These are phyloP conservation scores for Metschnikowia noctiluminum DNA, from an alignment of 805 yeast species.

Conservation along the genomic window DNA sequence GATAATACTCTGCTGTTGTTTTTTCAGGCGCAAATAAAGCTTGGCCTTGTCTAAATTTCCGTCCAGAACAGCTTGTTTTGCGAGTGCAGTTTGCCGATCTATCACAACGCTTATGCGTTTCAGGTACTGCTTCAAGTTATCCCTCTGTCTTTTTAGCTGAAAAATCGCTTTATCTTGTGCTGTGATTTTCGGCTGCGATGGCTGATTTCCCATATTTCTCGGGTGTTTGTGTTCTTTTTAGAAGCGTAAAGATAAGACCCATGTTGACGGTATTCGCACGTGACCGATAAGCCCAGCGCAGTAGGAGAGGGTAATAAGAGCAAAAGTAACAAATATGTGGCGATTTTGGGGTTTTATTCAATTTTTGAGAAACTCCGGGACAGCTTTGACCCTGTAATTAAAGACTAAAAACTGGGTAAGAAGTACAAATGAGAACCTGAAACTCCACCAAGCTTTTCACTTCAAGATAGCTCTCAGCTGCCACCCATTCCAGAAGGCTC, in stretches of 20 bases:
- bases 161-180: slow-evolving; percentile 82
- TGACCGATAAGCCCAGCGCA: slow-evolving; percentile 3
- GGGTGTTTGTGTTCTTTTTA: neutral
- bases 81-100: slow-evolving; percentile 58
- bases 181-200: slow-evolving; percentile 62
- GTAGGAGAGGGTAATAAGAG: neutral
- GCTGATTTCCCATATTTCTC: slow-evolving; percentile 38
- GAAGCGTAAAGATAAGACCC: neutral
- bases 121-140: slow-evolving; percentile 73
- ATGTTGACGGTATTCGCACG: neutral
- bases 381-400: no score
- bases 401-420: no score
- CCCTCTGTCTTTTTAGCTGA: slow-evolving; percentile 85
- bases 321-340: neutral
- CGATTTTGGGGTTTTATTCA: no score
- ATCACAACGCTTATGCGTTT: slow-evolving; percentile 55
- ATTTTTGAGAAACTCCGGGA: no score
- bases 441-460: no score
- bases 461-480: no score
- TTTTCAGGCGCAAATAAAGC: slow-evolving; percentile 68
- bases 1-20: slow-evolving; percentile 76
- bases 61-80: slow-evolving; percentile 49
- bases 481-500: no score
- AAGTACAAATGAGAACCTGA: no score
- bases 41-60: slow-evolving; percentile 61